Evolutionary conservation across 257 asterid species (phyloP), one percentile per base, ranked within the genome.

Genomic region (Fraxinus cuspidata): DNA sequence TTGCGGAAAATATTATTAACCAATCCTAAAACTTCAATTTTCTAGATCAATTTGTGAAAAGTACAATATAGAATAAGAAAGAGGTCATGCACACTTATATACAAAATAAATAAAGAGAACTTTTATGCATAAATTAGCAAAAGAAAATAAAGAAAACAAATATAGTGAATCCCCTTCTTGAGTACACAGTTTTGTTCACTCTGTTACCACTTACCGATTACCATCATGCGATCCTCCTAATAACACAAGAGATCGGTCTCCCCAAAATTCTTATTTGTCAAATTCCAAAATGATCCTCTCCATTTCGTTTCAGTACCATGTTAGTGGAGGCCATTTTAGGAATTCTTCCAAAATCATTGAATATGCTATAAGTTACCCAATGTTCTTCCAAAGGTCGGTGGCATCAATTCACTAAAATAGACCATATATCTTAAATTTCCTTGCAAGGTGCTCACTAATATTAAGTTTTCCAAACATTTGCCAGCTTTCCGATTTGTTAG

Each of bases 401-500:
- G 40, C 32, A 44, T 72, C 68, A n/a, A 12, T 37, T 51, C 75
- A 65, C 65, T 56, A 4, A 56, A 53, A 56, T 7, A n/a, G n/a
- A 7, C 72, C 40, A n/a, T 51, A 18, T 71, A 7, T 38, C 31
- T 69, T 75, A 71, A 67, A 37, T 74, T 63, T 28, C 49, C 70
- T 64, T 58, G 47, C 40, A n/a, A n/a, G 25, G 65, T n/a, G 27
- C 65, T 56, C 11, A 56, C 7, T 37, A 49, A n/a, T 11, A 56
- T 47, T 23, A 63, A 15, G 37, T 51, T 71, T 58, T 11, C 10
- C 65, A 18, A 44, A 35, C 66, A 38, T 28, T 1, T 34, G 73
- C 65, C 69, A 35, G 49, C 13, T 19, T 66, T 34, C 53, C 2
- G 8, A 32, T 64, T 34, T 65, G 49, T 67, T 73, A 25, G 18